Evolutionary conservation across 2,329 filamentous ascomycete species (phyloP), one percentile per base, ranked within the genome.

Genomic region (Phaeosphaeria sp.): DNA sequence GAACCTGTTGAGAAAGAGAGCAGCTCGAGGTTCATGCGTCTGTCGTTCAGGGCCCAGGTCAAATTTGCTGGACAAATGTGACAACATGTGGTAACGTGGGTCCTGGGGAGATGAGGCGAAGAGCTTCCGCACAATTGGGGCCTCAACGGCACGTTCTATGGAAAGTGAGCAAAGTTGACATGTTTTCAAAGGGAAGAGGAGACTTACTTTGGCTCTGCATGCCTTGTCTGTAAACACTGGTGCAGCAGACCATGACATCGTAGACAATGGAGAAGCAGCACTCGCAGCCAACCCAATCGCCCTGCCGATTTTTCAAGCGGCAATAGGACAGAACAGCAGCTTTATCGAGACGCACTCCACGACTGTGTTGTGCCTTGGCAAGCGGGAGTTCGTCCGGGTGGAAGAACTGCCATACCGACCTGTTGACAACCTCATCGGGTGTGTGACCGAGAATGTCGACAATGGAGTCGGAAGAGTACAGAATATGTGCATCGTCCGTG

Each of bases 241-340:
- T 94, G 72, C 90, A 93, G 42, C 91, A 91, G 49, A 96, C 91
- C 77, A 96, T 82, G 21, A 95, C 91, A 83, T 96, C 90, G 75
- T 96, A 90, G 44, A 96, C 92, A 43, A 96, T 84, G 5, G 92
- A 95, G 74, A 96, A 96, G 76, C 92, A 93, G 77, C 91, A 95
- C 78, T 96, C 92, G 78, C 91, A 95, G 61, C 86, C 87, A 41
- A 94, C 81, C 88, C 90, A 96, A 53, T 84, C 81, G 17, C 90
- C 90, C 68, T 89, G 81, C 46, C 84, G 87, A 55, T 90, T 86
- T 67, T 83, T 84, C 60, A 96, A 86, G 36, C 87, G 86, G 60
- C 89, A 91, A 79, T 96, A 96, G 60, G 91, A 89, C 57, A 96
- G 82, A 18, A 93, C 90, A 3, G 92, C 91, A 17, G 92, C 92